phyloP scores from a whole-genome alignment of 495 filamentous ascomycete species.

The Xylaria grammica region DNA sequence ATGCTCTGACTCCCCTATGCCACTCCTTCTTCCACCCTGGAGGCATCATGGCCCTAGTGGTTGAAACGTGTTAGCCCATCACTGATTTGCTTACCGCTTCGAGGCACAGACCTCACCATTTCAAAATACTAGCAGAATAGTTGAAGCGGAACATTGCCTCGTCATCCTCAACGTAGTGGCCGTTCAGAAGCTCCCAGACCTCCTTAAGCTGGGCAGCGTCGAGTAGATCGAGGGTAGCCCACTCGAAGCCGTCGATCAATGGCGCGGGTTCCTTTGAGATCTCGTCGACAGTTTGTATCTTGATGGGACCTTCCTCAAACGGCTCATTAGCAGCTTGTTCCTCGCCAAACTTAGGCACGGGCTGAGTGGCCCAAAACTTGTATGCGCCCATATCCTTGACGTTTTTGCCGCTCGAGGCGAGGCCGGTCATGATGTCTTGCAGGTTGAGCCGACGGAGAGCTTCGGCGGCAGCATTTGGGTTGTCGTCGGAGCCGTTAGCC shows the following conservation, averaged over 20 bases:
- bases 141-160: constrained; percentile 97
- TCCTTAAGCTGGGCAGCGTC: constrained; percentile 67
- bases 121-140: constrained; percentile 85
- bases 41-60: constrained; percentile 82
- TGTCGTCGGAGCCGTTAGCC: constrained; percentile 33
- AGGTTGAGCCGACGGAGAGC: constrained; percentile 74
- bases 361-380: constrained; percentile 98
- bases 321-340: constrained; percentile 37
- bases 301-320: constrained; percentile 61
- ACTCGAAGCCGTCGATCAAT: constrained; percentile 83
- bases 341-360: constrained; percentile 81
- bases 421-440: constrained; percentile 80
- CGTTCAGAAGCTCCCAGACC: constrained; percentile 83
- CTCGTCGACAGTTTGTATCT: constrained; percentile 70
- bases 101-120: constrained; percentile 65
- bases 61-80: constrained; percentile 30
- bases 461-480: constrained; percentile 54
- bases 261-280: constrained; percentile 71
- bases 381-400: constrained; percentile 94
- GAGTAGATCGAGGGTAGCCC: constrained; percentile 87
- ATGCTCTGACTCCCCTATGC: constrained; percentile 90
- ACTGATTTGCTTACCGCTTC: background rate
- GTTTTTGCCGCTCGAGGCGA: constrained; percentile 78
- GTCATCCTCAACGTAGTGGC: constrained; percentile 96
- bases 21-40: constrained; percentile 96